Base-by-base conservation (phyloP, 805 yeast species). In the Pichia nakasei region DNA sequence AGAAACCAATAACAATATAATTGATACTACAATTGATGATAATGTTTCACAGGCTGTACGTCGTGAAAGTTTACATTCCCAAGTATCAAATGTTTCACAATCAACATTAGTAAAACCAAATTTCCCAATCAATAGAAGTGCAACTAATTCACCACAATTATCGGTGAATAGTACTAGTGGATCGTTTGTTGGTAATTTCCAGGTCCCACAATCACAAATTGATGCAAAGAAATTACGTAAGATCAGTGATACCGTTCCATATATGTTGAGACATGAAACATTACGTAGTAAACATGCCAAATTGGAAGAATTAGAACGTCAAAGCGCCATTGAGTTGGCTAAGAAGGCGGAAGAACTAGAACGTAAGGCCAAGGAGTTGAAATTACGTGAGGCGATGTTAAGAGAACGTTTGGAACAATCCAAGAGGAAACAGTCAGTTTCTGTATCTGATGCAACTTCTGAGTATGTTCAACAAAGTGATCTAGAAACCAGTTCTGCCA, bases 161-260 rank as follows among this genome's bases (percentile, higher is more conserved):
- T 45, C 48, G 7, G 47, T 42, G 33, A 51, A 45, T 45, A 48
- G 39, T 22, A 21, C 26, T 19, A 29, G 17, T 48, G 21, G 52
- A 12, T 32, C 35, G 11, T 32, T 32, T 17, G 11, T 32, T 32
- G 20, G 20, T 52, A 37, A 45, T 33, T 44, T 22, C 12, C 44
- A 45, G 19, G 52, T 51, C 12, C 52, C 60, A 21, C 63, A 47
- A 20, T 34, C 64, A 13, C 48, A 53, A 21, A 55, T 58, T 35
- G 73, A 73, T 41, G 74, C 85, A 50, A 71, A 71, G 51, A 85
- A 82, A 61, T 66, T 85, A 51, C 71, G 94, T 57, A 84, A 80
- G 56, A 78, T 85, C 44, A 80, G 88, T 36, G 91, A 83, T 57
- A 85, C 93, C 1, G 85, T 85, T 21, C 94, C 94, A n/a, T 85